Conservation (phyloP, 1,139 yeast genomes). For the Suhomyces choctaworum region DNA sequence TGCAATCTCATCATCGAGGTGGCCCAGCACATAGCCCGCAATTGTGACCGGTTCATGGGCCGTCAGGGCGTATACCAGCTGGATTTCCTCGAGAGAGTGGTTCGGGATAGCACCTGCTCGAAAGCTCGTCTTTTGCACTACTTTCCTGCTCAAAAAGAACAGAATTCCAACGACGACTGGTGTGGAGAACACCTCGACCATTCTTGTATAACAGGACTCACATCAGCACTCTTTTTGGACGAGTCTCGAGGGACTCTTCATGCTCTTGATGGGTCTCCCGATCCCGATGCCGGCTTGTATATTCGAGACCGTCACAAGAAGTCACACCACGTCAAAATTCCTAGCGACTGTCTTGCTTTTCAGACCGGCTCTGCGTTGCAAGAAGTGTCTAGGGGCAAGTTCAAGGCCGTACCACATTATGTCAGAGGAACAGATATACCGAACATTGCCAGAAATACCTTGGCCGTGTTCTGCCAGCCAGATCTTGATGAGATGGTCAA, state of each 20-base stretch:
- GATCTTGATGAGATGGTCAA: slow-evolving; percentile 52
- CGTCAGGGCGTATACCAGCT: slow-evolving; percentile 31
- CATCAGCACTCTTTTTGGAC: slow-evolving; percentile 56
- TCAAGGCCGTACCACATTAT: slow-evolving; percentile 63
- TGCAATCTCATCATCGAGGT: slow-evolving; percentile 52
- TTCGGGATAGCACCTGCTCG: slow-evolving; percentile 52
- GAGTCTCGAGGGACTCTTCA: slow-evolving; percentile 28
- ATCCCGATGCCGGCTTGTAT: slow-evolving; percentile 52
- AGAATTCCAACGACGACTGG: slow-evolving; percentile 43
- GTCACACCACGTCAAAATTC: slow-evolving; percentile 54
- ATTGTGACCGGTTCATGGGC: slow-evolving; percentile 50
- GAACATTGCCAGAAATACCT: slow-evolving; percentile 51
- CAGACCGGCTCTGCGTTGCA: slow-evolving; percentile 67
- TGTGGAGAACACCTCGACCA: slow-evolving; percentile 70
- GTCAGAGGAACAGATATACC: slow-evolving; percentile 47
- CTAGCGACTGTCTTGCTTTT: slow-evolving; percentile 57
- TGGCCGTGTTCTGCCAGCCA: slow-evolving; percentile 69
- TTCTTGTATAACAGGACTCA: slow-evolving; percentile 61
- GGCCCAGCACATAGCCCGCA: slow-evolving; percentile 51
- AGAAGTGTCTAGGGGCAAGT: slow-evolving; percentile 48
- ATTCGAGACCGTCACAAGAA: slow-evolving; percentile 50
- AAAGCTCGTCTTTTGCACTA: slow-evolving; percentile 63
- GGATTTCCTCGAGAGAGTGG: slow-evolving; percentile 47
- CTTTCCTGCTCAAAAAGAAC: slow-evolving; percentile 29
- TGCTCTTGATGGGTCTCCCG: slow-evolving; percentile 38